Conservation (phyloP, 2,329 filamentous ascomycete genomes). For the Rhinocladiella similis region DNA sequence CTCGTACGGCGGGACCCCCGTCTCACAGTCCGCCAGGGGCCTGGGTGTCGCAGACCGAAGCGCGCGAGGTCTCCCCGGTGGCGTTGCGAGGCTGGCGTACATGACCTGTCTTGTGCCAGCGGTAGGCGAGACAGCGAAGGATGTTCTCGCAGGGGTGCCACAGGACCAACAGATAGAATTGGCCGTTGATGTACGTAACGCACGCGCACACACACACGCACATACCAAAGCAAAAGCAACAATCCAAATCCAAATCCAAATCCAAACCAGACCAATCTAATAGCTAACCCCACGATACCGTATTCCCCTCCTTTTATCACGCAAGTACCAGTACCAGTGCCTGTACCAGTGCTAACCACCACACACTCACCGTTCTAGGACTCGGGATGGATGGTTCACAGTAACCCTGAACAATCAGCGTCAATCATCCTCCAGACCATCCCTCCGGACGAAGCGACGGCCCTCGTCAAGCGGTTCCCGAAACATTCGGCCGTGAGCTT, state of each 20-base stretch:
- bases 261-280: no score
- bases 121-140: constrained; percentile 25
- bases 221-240: no score
- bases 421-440: neutral
- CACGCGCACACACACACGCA: no score
- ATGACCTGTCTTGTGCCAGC: constrained; percentile 37
- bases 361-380: constrained; percentile 6
- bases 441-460: constrained; percentile 14
- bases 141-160: neutral
- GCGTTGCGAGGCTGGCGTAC: constrained; percentile 35
- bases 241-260: no score
- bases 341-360: neutral
- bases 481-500: constrained; percentile 35
- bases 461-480: constrained; percentile 16
- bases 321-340: neutral
- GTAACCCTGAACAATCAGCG: neutral
- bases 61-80: constrained; percentile 30
- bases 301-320: no score
- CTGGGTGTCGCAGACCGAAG: constrained; percentile 33
- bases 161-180: constrained; percentile 2
- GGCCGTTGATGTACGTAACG: constrained; percentile 5
- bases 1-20: constrained; percentile 35
- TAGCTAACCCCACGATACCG: no score
- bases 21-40: constrained; percentile 16
- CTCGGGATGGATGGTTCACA: constrained; percentile 16